Base-by-base conservation (phyloP, 805 yeast species). In the Hanseniaspora lindneri region DNA sequence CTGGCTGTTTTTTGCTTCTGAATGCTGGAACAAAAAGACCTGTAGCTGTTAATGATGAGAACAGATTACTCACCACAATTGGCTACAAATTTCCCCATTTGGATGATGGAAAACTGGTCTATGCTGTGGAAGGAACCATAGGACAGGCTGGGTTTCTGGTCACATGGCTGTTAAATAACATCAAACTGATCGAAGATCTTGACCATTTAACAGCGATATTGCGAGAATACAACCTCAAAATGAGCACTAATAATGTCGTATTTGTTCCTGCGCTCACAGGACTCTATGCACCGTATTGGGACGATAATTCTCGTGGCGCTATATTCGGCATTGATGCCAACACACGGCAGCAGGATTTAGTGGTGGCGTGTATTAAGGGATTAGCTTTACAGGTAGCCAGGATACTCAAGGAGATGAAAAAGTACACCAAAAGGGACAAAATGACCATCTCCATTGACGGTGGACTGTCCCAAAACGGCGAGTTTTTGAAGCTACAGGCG, bases 261-360 rank as follows among this genome's bases (percentile, higher is more conserved):
- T 88, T 88, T 60, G 94, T 88, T 40, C 95, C 97, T 27, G 96
- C 96, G 2, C 86, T 88, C 62, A 80, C 88, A 28, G 97, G 97
- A 7, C 70, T 88, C 49, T 88, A 84, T 65, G 95, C 96, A 3
- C 97, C 97, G 19, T 86, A 88, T 67, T 88, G 97, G 97, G 86
- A 84, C 60, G 76, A 88, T 13, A 84, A 83, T 47, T 86, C 95
- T 6, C 77, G 95, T 54, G 97, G 96, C 43, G 81, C 95, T 29
- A 83, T 89, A 39, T 79, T 87, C 62, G 97, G 97, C 33, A 74
- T 88, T 70, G 85, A 96, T 4, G 95, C 86, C 62, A 86, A 78
- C 66, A 82, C 95, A n/a, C 74, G 81, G n/a, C 79, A 92, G 16
- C 77, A 87, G 14, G 96, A 89, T 66, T 80, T 88, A 59, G 94